Evolutionary conservation across 192 early-diverging fungal genomes (phyloP), one percentile per base, ranked within the genome.

Genomic region (Mortierella hygrophila): DNA sequence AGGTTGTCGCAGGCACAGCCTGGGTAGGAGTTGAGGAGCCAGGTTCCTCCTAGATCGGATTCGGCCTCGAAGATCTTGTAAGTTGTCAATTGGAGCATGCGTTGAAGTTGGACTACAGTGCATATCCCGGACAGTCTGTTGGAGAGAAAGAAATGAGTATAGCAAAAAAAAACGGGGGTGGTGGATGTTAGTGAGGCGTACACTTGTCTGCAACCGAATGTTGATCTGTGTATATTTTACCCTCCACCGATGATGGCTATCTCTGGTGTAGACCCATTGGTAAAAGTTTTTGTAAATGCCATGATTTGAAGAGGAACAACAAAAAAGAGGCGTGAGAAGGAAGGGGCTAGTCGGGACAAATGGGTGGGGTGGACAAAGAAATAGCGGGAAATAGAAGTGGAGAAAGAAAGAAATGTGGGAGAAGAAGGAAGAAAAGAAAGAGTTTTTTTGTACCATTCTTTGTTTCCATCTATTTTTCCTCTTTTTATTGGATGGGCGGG

Each of bases 1-100:
- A 75, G 82, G 13, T 90, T 79, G 77, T 92, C 91, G 69, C 90
- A 90, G 1, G 82, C 90, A 44, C 85, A 87, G 7, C 91, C 89
- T 9, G 90, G 89, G 54, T 87, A 89, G 10, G 78, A 82, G 72
- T 81, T 87, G 32, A 57, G 82, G 23, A 72, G 70, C 91, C 91
- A 92, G 11, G 90, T 90, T 11, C 91, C 91, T 6, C 91, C 91
- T 6, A 92, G 75, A 20, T 89, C 85, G 3, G 75, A 16, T 13
- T 74, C 68, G 57, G 57, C 71, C 49, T 92, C 91, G 65, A 89
- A 90, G 35, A 92, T 77, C 6, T 72, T 72, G 46, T 80, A 80
- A n/a, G 75, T 81, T 10, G 75, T 72, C 68, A 90, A 68, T 15
- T 83, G 81, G 32, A 92, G 75, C 60, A 88, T 52, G 35, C 88